A percentile compares a stretch with the other conserved stretches of the same genome.
Evolutionary conservation across 345 rosid species (phyloP).

Genomic region (Psidium guajava): DNA sequence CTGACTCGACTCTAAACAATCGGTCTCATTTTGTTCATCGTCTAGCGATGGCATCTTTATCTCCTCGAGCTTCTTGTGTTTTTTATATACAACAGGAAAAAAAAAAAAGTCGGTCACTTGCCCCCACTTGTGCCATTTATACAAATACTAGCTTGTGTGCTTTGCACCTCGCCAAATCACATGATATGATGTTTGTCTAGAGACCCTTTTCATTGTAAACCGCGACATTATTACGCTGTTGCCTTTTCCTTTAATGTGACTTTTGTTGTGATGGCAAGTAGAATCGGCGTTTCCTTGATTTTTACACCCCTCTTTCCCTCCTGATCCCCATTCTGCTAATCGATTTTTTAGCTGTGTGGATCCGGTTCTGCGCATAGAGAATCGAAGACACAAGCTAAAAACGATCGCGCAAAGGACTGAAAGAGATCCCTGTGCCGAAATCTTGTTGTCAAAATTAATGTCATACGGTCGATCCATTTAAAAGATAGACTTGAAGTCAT

Average conservation of each 20-base stretch:
- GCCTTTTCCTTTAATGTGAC: neutral
- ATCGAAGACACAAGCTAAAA: neutral
- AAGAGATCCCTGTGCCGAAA: neutral
- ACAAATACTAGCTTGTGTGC: neutral
- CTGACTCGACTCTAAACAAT: neutral
- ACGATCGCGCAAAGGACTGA: neutral
- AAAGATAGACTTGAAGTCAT: neutral
- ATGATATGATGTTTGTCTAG: neutral
- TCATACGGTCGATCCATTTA: neutral
- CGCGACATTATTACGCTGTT: neutral
- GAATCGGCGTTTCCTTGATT: neutral
- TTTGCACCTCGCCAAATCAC: neutral
- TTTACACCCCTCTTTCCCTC: neutral
- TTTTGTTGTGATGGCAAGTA: neutral
- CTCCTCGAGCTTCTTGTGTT: conserved; percentile 19
- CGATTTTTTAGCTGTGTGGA: neutral
- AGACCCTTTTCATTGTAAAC: neutral
- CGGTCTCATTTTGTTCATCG: neutral
- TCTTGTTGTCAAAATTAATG: neutral
- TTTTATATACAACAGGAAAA: neutral
- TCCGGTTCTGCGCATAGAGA: neutral
- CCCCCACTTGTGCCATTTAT: conserved; percentile 7
- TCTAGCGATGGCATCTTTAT: conserved; percentile 28
- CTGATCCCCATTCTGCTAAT: neutral
- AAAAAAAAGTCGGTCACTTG: conserved; percentile 1